Evolutionary conservation across 257 asterid genomes (phyloP).

Genomic region (Penstemon davidsonii): DNA sequence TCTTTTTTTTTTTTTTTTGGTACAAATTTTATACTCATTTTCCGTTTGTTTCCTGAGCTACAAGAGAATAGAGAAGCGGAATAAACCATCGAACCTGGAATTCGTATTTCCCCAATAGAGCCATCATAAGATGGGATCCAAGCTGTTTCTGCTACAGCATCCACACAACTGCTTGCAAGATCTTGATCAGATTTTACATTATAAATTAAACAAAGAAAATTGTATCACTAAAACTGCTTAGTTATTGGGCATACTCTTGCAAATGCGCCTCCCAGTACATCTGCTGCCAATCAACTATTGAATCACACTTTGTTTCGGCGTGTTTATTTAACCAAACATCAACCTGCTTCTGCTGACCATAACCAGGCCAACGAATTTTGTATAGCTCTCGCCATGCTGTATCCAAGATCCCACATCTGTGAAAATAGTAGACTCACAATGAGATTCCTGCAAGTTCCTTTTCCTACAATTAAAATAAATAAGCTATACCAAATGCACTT

Average conservation of each 20-base stretch:
- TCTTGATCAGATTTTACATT: slow-evolving; percentile 21
- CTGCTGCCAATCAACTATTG: slow-evolving; percentile 64
- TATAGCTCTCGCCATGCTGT: slow-evolving; percentile 54
- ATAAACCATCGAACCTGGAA: slow-evolving; percentile 55
- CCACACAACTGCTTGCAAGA: slow-evolving; percentile 66
- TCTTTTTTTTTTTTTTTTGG: too few relatives aligned
- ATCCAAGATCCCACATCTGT: slow-evolving; percentile 56
- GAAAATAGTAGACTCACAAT: slow-evolving; percentile 22
- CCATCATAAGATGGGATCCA: slow-evolving; percentile 62
- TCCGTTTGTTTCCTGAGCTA: slow-evolving; percentile 1
- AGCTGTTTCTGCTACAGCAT: slow-evolving; percentile 81
- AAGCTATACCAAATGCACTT: slow-evolving; percentile 22
- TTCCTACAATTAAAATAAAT: slow-evolving; percentile 6
- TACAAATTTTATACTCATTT: background rate
- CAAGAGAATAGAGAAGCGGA: slow-evolving; percentile 11
- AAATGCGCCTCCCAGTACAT: slow-evolving; percentile 85
- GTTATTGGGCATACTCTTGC: slow-evolving; percentile 56
- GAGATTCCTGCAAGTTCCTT: slow-evolving; percentile 28
- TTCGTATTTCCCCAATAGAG: slow-evolving; percentile 59
- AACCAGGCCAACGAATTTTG: slow-evolving; percentile 69
- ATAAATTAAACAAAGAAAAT: slow-evolving; percentile 27
- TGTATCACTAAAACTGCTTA: slow-evolving; percentile 19
- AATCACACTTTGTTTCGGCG: slow-evolving; percentile 39
- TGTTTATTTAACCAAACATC: slow-evolving; percentile 36
- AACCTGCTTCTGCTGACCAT: slow-evolving; percentile 31